These are phyloP conservation scores for Stygiomarasmius scandens DNA, from an alignment of 1,284 basidiomycete genomes.

Conservation along the genomic window DNA sequence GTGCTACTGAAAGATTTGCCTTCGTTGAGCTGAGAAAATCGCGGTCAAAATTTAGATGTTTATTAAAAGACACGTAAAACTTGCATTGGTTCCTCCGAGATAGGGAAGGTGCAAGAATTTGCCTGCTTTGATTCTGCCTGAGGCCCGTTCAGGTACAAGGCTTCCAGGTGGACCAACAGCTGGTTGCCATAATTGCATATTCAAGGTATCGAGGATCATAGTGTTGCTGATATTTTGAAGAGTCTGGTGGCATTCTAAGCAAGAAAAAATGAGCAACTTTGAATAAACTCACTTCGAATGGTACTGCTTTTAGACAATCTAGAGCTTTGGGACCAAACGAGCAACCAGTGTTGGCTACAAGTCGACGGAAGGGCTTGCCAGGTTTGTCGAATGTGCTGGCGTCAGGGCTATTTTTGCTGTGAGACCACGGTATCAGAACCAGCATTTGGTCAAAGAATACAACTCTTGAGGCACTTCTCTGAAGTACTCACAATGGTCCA, in stretches of 20 bases:
- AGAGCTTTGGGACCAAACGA: slow-evolving; percentile 42
- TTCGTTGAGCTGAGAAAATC: slow-evolving; percentile 50
- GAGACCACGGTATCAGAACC: no score
- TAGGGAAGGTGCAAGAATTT: slow-evolving; percentile 58
- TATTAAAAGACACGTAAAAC: slow-evolving; percentile 17
- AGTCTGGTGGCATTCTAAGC: no score
- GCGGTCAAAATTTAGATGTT: neutral
- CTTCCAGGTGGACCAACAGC: slow-evolving; percentile 55
- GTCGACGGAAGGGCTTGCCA: slow-evolving; percentile 53
- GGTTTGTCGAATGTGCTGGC: slow-evolving; percentile 57
- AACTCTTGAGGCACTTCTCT: no score
- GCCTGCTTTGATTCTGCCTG: slow-evolving; percentile 46
- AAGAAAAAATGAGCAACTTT: no score
- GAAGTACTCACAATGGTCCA: slow-evolving; percentile 53
- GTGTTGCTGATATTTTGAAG: slow-evolving; percentile 49
- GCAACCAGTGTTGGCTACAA: slow-evolving; percentile 52
- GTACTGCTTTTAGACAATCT: slow-evolving; percentile 48
- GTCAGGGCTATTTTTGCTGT: slow-evolving; percentile 57
- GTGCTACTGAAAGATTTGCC: slow-evolving; percentile 46
- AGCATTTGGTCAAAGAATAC: no score
- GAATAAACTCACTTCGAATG: slow-evolving; percentile 45
- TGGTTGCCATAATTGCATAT: slow-evolving; percentile 62
- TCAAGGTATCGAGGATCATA: slow-evolving; percentile 48
- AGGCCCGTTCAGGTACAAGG: slow-evolving; percentile 51
- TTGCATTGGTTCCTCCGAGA: slow-evolving; percentile 56